Evolutionary conservation across 1,139 yeast species (phyloP).

Genomic region (Geotrichum citri-aurantii): DNA sequence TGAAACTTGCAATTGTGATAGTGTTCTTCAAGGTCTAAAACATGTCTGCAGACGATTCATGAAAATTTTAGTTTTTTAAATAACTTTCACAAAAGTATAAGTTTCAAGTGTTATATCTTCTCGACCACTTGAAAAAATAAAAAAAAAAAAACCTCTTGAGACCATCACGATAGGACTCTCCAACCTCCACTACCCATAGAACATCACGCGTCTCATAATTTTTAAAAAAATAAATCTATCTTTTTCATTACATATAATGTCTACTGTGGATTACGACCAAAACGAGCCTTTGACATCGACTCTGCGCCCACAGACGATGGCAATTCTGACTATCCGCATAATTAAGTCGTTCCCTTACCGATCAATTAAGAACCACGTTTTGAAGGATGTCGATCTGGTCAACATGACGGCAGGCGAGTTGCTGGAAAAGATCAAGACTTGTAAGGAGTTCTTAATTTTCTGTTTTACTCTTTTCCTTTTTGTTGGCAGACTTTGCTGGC

Average conservation of each 20-base stretch:
- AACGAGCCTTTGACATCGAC: constrained; percentile 64
- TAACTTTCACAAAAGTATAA: too few species aligned
- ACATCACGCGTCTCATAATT: background rate
- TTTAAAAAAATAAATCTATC: background rate
- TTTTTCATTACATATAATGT: too few species aligned
- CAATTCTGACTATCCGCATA: constrained; percentile 76
- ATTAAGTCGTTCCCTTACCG: constrained; percentile 90
- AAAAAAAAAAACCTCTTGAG: too few species aligned
- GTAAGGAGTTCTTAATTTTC: constrained; percentile 18
- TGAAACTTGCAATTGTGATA: too few species aligned
- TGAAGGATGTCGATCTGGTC: constrained; percentile 67
- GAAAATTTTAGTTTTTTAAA: too few species aligned
- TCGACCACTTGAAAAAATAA: too few species aligned
- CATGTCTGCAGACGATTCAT: too few species aligned
- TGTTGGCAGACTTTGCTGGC: too few species aligned
- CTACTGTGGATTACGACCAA: constrained; percentile 7
- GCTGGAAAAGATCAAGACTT: constrained; percentile 37
- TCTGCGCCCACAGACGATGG: constrained; percentile 58
- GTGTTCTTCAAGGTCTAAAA: too few species aligned
- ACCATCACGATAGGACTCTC: too few species aligned
- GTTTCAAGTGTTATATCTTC: too few species aligned
- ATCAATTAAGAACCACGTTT: constrained; percentile 75
- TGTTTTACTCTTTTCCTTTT: background rate
- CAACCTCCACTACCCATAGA: too few species aligned
- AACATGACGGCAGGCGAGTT: constrained; percentile 62